Percentiles rank a stretch among this genome's conserved stretches.
Evolutionary conservation across 306 rosid genomes (phyloP).

Genomic region (Rubus parviflorus): DNA sequence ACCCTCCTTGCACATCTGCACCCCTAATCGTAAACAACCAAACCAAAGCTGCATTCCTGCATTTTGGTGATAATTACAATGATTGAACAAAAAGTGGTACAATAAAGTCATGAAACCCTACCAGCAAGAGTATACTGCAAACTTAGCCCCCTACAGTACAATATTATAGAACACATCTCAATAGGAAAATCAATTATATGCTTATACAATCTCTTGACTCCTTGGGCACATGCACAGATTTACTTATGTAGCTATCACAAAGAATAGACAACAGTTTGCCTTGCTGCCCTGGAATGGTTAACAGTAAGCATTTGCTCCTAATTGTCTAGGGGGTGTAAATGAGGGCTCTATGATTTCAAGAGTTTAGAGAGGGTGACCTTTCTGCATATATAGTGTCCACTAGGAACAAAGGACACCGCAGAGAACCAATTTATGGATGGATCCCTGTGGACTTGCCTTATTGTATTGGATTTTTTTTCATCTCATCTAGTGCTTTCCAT

Average conservation of each 20-base stretch:
- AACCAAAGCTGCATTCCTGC: not conserved
- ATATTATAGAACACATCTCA: too few relatives aligned
- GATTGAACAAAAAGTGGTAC: not conserved
- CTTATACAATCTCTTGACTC: not conserved
- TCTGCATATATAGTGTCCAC: not conserved
- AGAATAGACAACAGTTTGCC: not conserved
- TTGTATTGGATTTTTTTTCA: not conserved
- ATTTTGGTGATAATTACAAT: not conserved
- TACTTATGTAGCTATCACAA: not conserved
- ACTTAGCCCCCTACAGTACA: not conserved
- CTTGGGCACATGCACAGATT: not conserved
- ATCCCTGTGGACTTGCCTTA: not conserved
- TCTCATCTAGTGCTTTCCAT: not conserved
- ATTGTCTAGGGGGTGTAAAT: not conserved
- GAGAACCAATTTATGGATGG: conserved; percentile 1
- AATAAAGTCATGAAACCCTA: too few relatives aligned
- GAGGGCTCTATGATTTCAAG: not conserved
- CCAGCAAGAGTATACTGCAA: not conserved
- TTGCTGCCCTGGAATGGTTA: not conserved
- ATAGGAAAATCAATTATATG: not conserved
- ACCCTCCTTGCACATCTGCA: not conserved
- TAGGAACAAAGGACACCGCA: not conserved
- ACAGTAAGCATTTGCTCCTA: not conserved
- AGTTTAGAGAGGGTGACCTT: not conserved
- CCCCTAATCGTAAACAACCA: not conserved